Conservation (phyloP, 2,329 filamentous ascomycete genomes). For the Colletotrichum tofieldiae region DNA sequence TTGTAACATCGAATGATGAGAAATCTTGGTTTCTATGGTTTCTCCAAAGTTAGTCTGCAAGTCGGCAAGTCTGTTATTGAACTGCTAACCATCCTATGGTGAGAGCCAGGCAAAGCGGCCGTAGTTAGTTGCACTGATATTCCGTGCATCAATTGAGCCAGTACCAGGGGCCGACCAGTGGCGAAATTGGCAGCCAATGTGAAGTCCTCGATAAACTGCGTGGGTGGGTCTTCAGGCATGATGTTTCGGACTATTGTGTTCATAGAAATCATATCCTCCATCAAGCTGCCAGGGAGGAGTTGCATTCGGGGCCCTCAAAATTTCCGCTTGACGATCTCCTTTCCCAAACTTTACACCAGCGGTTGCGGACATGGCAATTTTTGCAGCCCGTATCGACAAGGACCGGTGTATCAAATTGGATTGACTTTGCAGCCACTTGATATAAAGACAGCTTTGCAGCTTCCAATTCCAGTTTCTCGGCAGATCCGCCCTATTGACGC, state of each 20-base stretch:
- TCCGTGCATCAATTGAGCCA: background rate
- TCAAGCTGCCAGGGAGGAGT: background rate
- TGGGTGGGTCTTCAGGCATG: constrained; percentile 6
- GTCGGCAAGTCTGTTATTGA: too few species aligned
- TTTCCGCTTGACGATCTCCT: constrained; percentile 9
- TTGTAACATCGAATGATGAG: background rate
- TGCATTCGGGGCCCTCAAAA: constrained; percentile 12
- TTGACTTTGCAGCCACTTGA: too few species aligned
- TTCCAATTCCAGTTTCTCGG: background rate
- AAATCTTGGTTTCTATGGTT: background rate
- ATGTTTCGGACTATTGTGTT: too few species aligned
- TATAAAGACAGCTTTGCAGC: background rate
- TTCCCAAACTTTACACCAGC: background rate
- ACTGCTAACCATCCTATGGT: background rate
- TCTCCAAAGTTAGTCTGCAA: background rate
- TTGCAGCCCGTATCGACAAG: background rate
- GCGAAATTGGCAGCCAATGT: background rate
- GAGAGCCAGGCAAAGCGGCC: background rate
- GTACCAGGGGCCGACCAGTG: constrained; percentile 1
- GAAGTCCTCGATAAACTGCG: background rate
- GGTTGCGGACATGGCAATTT: background rate
- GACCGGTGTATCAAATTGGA: too few species aligned
- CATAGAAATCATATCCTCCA: background rate
- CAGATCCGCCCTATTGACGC: background rate
- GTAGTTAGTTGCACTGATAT: background rate